Conservation (phyloP, 169 alveolate genomes). For the Cryptosporidium ryanae region DNA sequence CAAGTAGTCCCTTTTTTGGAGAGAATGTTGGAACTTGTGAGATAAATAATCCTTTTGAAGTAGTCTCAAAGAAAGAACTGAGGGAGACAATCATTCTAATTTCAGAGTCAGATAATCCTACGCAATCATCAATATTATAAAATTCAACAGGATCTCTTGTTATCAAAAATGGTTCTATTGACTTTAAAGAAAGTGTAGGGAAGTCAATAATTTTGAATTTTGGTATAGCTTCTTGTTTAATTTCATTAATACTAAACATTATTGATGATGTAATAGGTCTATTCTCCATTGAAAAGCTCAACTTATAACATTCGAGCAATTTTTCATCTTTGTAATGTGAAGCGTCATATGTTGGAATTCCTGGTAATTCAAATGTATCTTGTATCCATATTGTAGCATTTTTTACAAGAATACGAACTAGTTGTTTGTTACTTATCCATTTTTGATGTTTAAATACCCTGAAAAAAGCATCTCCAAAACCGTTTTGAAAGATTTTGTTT, state of each 20-base stretch:
- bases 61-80: constrained; percentile 42
- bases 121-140: constrained; percentile 23
- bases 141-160: constrained; percentile 34
- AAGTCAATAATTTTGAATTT: constrained; percentile 11
- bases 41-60: constrained; percentile 20
- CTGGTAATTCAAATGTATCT: constrained; percentile 50
- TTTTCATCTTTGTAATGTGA: constrained; percentile 16
- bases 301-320: constrained; percentile 9
- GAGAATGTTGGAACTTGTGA: constrained; percentile 17
- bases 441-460: constrained; percentile 15
- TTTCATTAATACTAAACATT: constrained; percentile 5
- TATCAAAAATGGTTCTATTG: constrained; percentile 34
- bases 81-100: constrained; percentile 46
- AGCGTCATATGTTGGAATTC: constrained; percentile 15
- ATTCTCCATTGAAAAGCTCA: constrained; percentile 50
- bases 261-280: constrained; percentile 25
- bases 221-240: constrained; percentile 8
- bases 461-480: constrained; percentile 28
- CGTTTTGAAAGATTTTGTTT: constrained; percentile 35
- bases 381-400: constrained; percentile 50
- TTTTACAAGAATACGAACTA: constrained; percentile 34
- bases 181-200: constrained; percentile 53
- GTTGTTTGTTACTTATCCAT: constrained; percentile 38
- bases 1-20: constrained; percentile 23
- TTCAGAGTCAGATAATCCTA: constrained; percentile 13